Evolutionary conservation across 2,329 filamentous ascomycete genomes (phyloP), one percentile per base, ranked within the genome.

Genomic region (Paraphoma sp.): DNA sequence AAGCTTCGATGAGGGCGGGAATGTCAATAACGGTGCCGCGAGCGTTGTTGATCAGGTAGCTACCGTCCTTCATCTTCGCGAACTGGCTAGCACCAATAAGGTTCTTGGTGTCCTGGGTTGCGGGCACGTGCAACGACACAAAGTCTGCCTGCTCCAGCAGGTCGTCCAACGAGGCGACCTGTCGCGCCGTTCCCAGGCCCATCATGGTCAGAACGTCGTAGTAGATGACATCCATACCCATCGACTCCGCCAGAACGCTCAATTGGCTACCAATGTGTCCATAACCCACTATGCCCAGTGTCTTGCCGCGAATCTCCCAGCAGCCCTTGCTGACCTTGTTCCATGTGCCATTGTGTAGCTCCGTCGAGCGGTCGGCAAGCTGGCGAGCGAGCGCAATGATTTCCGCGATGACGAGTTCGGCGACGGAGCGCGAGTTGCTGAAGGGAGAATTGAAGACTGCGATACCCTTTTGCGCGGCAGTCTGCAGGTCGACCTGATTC

Each of bases 401-500:
- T 79, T 97, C 94, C 51, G 84, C 90, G 75, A 99, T 97, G 68
- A 98, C 93, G 54, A 98, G 84, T 82, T 99, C 95, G 54, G 95
- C 95, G 49, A 99, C 95, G 75, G 92, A 96, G 76, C 95, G 90
- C 8, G 94, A 98, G 81, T 99, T 99, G 80, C 91, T 93, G 80
- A 99, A 99, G 1, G 95, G 95, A 45, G 95, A 98, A 81, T 99
- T 99, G 87, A 99, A 99, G 63, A 99, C 95, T 36, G 93, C 93
- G 75, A 98, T 97, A 65, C 95, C 93, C 73, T 91, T 87, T 66
- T 85, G 84, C 46, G 92, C 92, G 30, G 93, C 92, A 73, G 87
- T 94, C 59, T 92, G 86, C 57, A 96, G 87, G 75, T 96, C 89
- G 64, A 97, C 93, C 78, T 96, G 93, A 81, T 96, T 98, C 54